Base-by-base conservation (phyloP, 2,329 filamentous ascomycete species). In the Knufia fluminis region DNA sequence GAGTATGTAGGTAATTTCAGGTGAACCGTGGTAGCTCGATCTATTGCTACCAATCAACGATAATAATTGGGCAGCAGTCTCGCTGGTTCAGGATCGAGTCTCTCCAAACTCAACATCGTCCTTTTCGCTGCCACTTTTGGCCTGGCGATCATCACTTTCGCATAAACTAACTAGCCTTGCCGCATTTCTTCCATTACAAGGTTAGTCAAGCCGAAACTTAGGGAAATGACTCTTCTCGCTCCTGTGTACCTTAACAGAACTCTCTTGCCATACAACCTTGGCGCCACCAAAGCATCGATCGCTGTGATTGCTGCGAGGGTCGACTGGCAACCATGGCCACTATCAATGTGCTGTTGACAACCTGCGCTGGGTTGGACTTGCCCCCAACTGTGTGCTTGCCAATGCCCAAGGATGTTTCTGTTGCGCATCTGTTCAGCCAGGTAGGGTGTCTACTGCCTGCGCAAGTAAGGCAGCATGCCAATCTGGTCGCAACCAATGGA, bases 331-430 rank as follows among this genome's bases (percentile, higher is more conserved):
- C 51, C 50, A 49, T 51, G 26, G 42, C 46, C 36, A 36, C 50
- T 17, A 71, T 94, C 63, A 95, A 94, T 68, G 75, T 97, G 55
- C 79, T 97, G 52, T 73, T 98, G 53, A 83, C 87, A 59, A 87
- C 84, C 54, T 91, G 97, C 62, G 76, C 83, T 6, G 91, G 91
- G 55, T 77, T 94, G 16, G 82, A 83, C 41, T 77, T 95, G 4
- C 89, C 91, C 2, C 72, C 85, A n/a, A 94, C 89, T 0, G 74
- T 94, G 28, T 81, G 85, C 3, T 74, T 96, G n/a, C 82, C 86
- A 1, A 70, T 94, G 24, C 20, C 46, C 7, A 32, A 22, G 20
- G 38, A 48, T 24, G 3, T 31, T 2, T 31, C 46, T 2, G 17
- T 42, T 19, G 14, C 24, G 17, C 16, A n/a, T 23, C 16, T 48